These are phyloP conservation scores for Phytophthora cactorum DNA, from an alignment of 352 stramenopile genomes.

Conservation along the genomic window DNA sequence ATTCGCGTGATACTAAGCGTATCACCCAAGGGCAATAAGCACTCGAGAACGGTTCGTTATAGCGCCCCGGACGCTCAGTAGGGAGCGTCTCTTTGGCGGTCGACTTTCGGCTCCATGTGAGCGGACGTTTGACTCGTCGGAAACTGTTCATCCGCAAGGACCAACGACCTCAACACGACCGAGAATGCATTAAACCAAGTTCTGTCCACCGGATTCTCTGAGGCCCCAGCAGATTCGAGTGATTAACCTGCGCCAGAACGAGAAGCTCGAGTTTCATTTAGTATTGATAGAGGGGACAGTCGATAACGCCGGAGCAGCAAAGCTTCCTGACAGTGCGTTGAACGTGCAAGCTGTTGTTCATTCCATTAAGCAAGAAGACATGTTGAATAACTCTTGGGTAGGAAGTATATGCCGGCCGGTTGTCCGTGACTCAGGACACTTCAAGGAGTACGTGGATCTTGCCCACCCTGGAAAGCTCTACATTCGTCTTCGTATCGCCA, in stretches of 20 bases:
- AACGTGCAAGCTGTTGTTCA: background rate
- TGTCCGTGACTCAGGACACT: background rate
- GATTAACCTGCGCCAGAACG: background rate
- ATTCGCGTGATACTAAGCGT: background rate
- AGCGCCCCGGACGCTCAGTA: background rate
- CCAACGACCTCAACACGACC: background rate
- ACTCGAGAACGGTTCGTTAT: background rate
- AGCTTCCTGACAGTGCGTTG: background rate
- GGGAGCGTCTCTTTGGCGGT: background rate
- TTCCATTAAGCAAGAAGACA: background rate
- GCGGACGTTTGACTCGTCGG: background rate
- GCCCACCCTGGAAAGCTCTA: background rate
- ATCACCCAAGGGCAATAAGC: background rate
- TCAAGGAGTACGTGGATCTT: background rate
- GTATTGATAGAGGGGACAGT: background rate
- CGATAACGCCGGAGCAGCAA: background rate
- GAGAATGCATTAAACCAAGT: background rate
- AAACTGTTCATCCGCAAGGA: background rate
- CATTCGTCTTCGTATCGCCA: background rate
- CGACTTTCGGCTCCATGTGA: background rate
- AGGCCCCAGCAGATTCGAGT: background rate
- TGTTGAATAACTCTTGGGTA: background rate
- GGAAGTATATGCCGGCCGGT: background rate
- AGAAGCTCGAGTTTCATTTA: background rate
- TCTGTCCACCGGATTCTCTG: background rate